phyloP scores from a whole-genome alignment of 805 yeast genomes.

The Pichia kluyveri region DNA sequence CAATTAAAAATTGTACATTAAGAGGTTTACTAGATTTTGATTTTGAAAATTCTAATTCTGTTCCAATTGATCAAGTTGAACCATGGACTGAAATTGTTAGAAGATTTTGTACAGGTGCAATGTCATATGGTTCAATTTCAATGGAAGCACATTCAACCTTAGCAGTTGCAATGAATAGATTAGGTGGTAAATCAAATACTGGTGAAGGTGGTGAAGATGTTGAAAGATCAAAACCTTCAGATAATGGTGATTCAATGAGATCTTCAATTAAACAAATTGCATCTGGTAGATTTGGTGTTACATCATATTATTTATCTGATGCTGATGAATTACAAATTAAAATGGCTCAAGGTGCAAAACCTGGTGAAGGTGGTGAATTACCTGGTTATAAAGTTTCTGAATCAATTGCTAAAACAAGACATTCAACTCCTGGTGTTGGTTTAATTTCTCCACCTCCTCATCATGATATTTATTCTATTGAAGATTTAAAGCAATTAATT shows the following conservation, averaged over 20 bases:
- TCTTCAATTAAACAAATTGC: conserved; percentile 98
- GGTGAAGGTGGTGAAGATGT: conserved; percentile 99
- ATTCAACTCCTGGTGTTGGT: conserved; percentile 95
- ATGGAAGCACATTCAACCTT: conserved; percentile 97
- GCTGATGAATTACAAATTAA: conserved; percentile 97
- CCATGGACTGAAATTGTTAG: conserved; percentile 99
- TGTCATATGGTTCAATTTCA: conserved; percentile 98
- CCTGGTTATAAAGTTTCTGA: conserved; percentile 90
- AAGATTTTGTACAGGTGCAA: conserved; percentile 97
- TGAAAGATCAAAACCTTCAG: conserved; percentile 71
- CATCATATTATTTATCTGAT: conserved; percentile 87
- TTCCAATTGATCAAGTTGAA: conserved; percentile 95
- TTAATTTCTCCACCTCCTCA: conserved; percentile 98
- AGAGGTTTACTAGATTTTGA: conserved; percentile 93
- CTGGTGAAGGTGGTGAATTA: conserved; percentile 99
- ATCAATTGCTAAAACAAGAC: conserved; percentile 88
- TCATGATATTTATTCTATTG: conserved; percentile 96
- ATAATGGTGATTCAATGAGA: conserved; percentile 95
- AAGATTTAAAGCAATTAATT: conserved; percentile 92
- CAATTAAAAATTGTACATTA: conserved; percentile 84
- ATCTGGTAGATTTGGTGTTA: conserved; percentile 96
- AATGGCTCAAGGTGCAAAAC: conserved; percentile 99
- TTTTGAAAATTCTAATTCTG: conserved; percentile 57
- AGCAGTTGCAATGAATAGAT: conserved; percentile 97
- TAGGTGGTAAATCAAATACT: conserved; percentile 96